Percentiles rank a stretch among this genome's conserved stretches.
phyloP scores from a whole-genome alignment of 2,329 filamentous ascomycete genomes.

The Colletotrichum plurivorum region DNA sequence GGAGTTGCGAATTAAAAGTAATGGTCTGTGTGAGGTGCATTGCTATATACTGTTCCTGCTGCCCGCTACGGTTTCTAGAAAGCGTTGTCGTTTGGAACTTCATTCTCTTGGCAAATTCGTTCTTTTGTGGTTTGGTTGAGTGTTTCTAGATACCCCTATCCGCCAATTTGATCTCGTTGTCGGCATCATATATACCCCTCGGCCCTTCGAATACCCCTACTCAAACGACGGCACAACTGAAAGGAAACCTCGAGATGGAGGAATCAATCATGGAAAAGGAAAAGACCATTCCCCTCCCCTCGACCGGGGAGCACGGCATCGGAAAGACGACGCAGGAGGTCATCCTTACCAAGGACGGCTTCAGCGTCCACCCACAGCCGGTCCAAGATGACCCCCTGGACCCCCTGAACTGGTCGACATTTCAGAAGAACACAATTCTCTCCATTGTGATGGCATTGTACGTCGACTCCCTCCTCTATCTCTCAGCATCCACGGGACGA shows the following conservation, averaged over 20 bases:
- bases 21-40: neutral
- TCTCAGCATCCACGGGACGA: neutral
- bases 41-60: constrained; percentile 3
- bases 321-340: constrained; percentile 39
- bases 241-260: neutral
- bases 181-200: neutral
- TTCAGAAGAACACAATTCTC: constrained; percentile 63
- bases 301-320: constrained; percentile 17
- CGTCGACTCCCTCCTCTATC: constrained; percentile 37
- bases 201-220: neutral
- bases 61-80: neutral
- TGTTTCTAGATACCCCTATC: constrained; percentile 3
- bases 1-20: neutral
- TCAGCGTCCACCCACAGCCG: constrained; percentile 54
- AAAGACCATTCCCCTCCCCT: neutral
- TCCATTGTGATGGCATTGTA: constrained; percentile 68
- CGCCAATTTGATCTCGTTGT: neutral
- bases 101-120: neutral
- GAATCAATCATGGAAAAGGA: constrained; percentile 33
- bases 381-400: constrained; percentile 60
- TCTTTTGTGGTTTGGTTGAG: neutral
- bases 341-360: constrained; percentile 43
- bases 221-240: neutral
- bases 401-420: constrained; percentile 66
- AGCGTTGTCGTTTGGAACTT: neutral